A percentile compares a stretch with the other conserved stretches of the same genome.
Evolutionary conservation across 495 filamentous ascomycete genomes (phyloP).

Genomic region (Penicillium soppii): DNA sequence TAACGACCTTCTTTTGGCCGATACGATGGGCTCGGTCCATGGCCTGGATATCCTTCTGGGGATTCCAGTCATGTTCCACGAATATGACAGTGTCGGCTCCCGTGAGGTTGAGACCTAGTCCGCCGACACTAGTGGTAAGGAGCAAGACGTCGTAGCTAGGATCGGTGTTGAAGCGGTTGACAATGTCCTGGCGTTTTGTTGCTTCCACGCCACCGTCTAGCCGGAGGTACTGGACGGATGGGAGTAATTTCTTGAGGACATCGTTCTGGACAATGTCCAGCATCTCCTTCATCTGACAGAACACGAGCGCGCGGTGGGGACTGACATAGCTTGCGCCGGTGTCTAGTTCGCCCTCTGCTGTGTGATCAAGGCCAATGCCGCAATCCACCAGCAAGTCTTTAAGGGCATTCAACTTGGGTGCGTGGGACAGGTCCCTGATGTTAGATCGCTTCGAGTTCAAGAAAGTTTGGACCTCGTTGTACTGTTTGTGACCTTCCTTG

Average conservation of each 20-base stretch:
- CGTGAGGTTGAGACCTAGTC: slow-evolving; percentile 90
- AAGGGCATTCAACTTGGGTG: slow-evolving; percentile 87
- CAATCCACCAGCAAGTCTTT: slow-evolving; percentile 91
- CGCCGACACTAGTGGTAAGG: slow-evolving; percentile 91
- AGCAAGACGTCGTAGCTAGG: slow-evolving; percentile 92
- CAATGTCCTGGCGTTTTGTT: slow-evolving; percentile 87
- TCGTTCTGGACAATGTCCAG: slow-evolving; percentile 95
- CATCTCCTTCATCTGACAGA: slow-evolving; percentile 99
- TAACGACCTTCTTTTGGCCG: slow-evolving; percentile 98
- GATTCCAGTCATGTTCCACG: slow-evolving; percentile 99
- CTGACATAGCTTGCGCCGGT: slow-evolving; percentile 80
- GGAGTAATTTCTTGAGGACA: slow-evolving; percentile 81
- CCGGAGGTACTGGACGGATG: slow-evolving; percentile 83
- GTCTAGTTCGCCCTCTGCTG: slow-evolving; percentile 56
- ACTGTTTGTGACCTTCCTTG: slow-evolving; percentile 89
- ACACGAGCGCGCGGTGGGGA: slow-evolving; percentile 91
- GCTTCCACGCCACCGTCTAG: slow-evolving; percentile 91
- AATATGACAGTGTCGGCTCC: slow-evolving; percentile 99
- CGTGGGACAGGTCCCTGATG: slow-evolving; percentile 81
- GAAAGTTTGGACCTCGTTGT: slow-evolving; percentile 75
- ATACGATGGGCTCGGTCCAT: slow-evolving; percentile 99
- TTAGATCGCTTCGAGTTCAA: slow-evolving; percentile 67
- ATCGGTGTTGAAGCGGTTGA: slow-evolving; percentile 97
- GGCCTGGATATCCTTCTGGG: slow-evolving; percentile 96
- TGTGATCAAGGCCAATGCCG: slow-evolving; percentile 74